These are phyloP conservation scores for Teratosphaeria viscida DNA, from an alignment of 2,329 filamentous ascomycete genomes.

Conservation along the genomic window DNA sequence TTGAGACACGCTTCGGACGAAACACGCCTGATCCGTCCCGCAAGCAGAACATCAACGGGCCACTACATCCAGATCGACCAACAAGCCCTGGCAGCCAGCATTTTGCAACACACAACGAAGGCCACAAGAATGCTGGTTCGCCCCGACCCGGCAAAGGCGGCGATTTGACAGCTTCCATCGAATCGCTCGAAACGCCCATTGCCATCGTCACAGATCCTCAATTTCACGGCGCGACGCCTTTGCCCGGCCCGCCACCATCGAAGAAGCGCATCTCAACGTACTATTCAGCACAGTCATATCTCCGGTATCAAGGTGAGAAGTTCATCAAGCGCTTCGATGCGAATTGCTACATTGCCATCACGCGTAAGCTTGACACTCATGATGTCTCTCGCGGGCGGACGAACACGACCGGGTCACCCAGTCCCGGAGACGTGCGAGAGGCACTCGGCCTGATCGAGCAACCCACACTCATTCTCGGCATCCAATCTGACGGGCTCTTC, in stretches of 20 bases:
- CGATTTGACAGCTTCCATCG: constrained; percentile 15
- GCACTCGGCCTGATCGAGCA: constrained; percentile 77
- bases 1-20: constrained; percentile 87
- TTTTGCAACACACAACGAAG: constrained; percentile 44
- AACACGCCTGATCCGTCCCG: constrained; percentile 82
- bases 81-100: constrained; percentile 33
- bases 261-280: constrained; percentile 53
- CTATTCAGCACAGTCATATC: constrained; percentile 94
- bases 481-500: constrained; percentile 91
- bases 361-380: constrained; percentile 93
- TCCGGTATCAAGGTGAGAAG: constrained; percentile 91
- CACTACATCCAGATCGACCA: constrained; percentile 38
- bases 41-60: constrained; percentile 68
- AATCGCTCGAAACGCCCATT: constrained; percentile 12
- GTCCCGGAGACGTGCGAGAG: constrained; percentile 45
- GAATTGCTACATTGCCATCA: constrained; percentile 98
- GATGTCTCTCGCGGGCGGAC: constrained; percentile 73
- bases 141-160: constrained; percentile 33
- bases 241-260: constrained; percentile 19
- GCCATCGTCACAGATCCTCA: constrained; percentile 33
- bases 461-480: constrained; percentile 82
- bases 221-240: constrained; percentile 33
- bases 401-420: constrained; percentile 4
- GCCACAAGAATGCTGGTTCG: constrained; percentile 38
- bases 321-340: constrained; percentile 96